Conservation (phyloP, 2,329 filamentous ascomycete species). For the Dissoconium aciculare region DNA sequence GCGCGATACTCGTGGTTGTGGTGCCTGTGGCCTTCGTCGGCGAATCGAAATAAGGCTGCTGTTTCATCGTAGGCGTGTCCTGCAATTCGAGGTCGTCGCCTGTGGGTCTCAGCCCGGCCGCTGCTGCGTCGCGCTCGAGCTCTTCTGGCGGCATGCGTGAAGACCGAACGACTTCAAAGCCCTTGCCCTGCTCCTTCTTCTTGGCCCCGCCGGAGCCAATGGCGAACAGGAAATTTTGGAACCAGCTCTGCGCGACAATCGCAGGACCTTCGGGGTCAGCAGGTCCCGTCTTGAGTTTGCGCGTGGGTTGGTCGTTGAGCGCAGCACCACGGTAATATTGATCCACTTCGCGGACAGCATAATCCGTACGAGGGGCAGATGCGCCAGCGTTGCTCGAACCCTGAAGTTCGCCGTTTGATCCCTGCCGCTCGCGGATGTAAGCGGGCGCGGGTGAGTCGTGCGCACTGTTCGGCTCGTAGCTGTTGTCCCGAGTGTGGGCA, state of each 20-base stretch:
- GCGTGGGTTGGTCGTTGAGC: constrained; percentile 59
- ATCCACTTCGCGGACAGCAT: constrained; percentile 86
- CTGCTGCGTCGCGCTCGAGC: constrained; percentile 17
- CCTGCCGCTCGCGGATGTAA: constrained; percentile 37
- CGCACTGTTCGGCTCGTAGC: constrained; percentile 24
- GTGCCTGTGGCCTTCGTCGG: constrained; percentile 10
- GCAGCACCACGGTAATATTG: constrained; percentile 93
- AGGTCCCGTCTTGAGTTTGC: constrained; percentile 82
- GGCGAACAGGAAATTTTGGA: constrained; percentile 46
- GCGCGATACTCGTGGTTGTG: constrained; percentile 9
- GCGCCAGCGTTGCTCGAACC: constrained; percentile 1
- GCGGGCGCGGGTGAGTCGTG: constrained; percentile 38
- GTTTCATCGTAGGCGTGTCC: constrained; percentile 19
- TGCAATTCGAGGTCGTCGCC: constrained; percentile 26
- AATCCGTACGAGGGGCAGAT: constrained; percentile 49
- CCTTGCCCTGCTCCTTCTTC: constrained; percentile 79
- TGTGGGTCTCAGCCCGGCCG: constrained; percentile 21
- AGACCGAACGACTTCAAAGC: constrained; percentile 91
- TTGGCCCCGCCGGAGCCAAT: constrained; percentile 46
- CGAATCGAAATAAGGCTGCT: constrained; percentile 21
- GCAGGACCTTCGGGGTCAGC: constrained; percentile 88
- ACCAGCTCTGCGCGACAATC: constrained; percentile 78
- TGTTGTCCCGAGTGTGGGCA: constrained; percentile 17
- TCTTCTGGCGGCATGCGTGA: constrained; percentile 63
- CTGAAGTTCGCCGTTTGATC: constrained; percentile 35